Base-by-base conservation (phyloP, 1,284 basidiomycete genomes). In the Boletus semigastroideus region DNA sequence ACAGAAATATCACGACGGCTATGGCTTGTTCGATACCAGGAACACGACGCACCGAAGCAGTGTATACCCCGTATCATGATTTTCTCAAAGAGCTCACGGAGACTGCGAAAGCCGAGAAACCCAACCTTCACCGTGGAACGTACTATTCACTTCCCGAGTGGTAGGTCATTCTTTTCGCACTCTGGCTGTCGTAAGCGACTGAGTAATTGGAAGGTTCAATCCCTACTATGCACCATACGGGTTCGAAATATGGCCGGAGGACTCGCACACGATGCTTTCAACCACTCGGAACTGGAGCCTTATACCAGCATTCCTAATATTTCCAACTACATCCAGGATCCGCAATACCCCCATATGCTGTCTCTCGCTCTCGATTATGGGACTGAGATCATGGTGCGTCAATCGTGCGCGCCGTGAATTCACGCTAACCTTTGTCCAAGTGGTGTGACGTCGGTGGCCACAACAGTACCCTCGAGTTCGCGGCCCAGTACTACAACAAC, bases 391-490 rank as follows among this genome's bases (percentile, higher is more conserved):
- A 77, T 84, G 81, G 79, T 78, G 48, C 22, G 70, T 46, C 11
- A 5, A 9, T 14, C 3, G 22, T 37, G 22, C 20, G 1, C 11
- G 27, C 42, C 27, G 25, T 19, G 3, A 20, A 38, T 30, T n/a
- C 40, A 22, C 1, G 3, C 25, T 53, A 13, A 60, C 10, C 12
- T 11, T 37, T 22, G 39, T 33, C 28, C 14, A 13, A 52, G 76
- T 79, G 80, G 81, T 83, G 80, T 50, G 80, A 84, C 56, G 82
- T 84, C 16, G 83, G 83, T 13, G 78, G 81, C 8, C 74, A 78
- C 1, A 82, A 81, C 57, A 72, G 66, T 42, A 75, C 73, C 1
- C 58, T 73, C 0, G 72, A 78, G 16, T 77, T 82, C 44, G 77
- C 78, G 0, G 72, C 78, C 2, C 68, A 76, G 19, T 84, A 73